A percentile compares a stretch with the other conserved stretches of the same genome.
phyloP scores from a whole-genome alignment of 2,329 filamentous ascomycete genomes.

The Aureobasidium sp. region DNA sequence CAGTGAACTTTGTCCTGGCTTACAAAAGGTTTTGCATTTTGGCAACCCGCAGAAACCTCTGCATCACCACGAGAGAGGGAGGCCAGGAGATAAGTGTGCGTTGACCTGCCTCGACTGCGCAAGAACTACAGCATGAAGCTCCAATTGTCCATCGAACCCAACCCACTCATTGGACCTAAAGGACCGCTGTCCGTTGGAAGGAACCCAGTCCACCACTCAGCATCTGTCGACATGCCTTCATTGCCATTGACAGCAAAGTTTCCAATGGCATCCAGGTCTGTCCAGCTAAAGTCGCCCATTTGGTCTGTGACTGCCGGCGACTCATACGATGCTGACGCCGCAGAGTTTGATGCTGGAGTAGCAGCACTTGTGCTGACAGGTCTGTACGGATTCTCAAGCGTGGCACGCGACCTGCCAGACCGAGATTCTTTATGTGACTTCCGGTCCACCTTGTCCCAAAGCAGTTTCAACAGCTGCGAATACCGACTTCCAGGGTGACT shows the following conservation, averaged over 20 bases:
- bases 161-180: conserved; percentile 25
- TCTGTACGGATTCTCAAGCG: conserved; percentile 33
- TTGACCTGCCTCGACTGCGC: not conserved
- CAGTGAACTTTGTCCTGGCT: no score
- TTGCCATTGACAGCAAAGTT: conserved; percentile 42
- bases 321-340: conserved; percentile 18
- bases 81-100: not conserved
- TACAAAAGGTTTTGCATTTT: no score
- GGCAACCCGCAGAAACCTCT: no score
- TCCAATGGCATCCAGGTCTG: conserved; percentile 41
- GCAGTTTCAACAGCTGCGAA: conserved; percentile 38
- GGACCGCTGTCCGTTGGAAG: conserved; percentile 30
- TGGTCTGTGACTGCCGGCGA: conserved; percentile 37
- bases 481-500: conserved; percentile 43
- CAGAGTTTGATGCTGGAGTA: conserved; percentile 23
- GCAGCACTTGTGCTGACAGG: conserved; percentile 32
- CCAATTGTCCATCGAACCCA: conserved; percentile 29
- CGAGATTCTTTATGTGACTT: conserved; percentile 24
- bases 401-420: conserved; percentile 16
- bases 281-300: conserved; percentile 45
- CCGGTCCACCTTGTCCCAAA: conserved; percentile 41
- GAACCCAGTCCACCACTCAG: conserved; percentile 33
- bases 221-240: conserved; percentile 22
- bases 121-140: conserved; percentile 17
- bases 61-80: no score